phyloP scores from a whole-genome alignment of 305 asterid species.

The Striga hermonthica region DNA sequence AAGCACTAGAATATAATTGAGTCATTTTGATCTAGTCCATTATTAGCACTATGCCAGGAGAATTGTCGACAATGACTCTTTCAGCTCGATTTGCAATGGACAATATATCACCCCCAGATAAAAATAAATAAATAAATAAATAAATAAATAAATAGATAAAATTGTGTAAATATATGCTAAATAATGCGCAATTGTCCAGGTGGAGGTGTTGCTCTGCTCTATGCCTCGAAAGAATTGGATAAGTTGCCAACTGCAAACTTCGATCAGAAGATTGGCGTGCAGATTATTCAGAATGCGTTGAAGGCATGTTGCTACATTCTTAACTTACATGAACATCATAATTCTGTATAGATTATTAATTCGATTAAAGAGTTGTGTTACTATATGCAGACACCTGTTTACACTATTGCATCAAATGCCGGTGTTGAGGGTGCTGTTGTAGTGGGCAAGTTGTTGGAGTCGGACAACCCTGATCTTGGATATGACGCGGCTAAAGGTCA shows the following conservation, averaged over 20 bases:
- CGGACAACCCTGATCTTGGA: conserved; percentile 72
- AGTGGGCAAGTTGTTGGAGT: conserved; percentile 84
- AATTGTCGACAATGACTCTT: too few species aligned
- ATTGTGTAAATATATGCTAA: conserved; percentile 16
- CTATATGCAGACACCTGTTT: conserved; percentile 63
- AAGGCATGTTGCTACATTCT: conserved; percentile 42
- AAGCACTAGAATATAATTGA: too few species aligned
- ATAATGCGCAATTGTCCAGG: conserved; percentile 36
- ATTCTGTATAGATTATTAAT: not conserved
- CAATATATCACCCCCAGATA: too few species aligned
- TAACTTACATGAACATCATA: not conserved
- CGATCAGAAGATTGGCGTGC: conserved; percentile 89
- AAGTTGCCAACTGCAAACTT: conserved; percentile 75
- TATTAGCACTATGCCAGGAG: too few species aligned
- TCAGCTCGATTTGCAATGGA: too few species aligned
- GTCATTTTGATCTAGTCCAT: too few species aligned
- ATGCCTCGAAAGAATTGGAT: conserved; percentile 76
- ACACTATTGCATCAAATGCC: conserved; percentile 81
- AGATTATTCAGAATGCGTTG: conserved; percentile 85
- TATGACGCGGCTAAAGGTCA: conserved; percentile 89
- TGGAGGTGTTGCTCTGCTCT: conserved; percentile 87
- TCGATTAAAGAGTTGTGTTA: not conserved
- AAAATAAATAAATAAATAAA: too few species aligned
- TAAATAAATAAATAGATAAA: not conserved
- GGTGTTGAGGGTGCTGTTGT: conserved; percentile 93